Base-by-base conservation (phyloP, 768 basidiomycete genomes). In the Filobasidium floriforme region DNA sequence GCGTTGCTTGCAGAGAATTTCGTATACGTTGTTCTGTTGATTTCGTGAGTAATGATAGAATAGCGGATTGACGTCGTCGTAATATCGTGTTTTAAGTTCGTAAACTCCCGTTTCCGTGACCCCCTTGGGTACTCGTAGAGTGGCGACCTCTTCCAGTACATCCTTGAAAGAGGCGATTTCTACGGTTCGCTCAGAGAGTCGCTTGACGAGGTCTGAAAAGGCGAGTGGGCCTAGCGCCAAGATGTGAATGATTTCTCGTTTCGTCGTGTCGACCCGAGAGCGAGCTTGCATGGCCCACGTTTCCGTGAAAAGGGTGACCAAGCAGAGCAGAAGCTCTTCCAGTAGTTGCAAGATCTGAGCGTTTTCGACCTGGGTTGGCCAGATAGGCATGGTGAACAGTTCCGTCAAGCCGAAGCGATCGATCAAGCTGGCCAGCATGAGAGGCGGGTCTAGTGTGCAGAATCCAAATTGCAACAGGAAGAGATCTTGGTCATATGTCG, bases 31-130 rank as follows among this genome's bases (percentile, higher is more conserved):
- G 72, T 94, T 90, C 46, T 92, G 84, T 71, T 90, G 87, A 80
- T 98, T 98, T 46, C 93, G 84, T 18, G 90, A 88, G 76, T 96
- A 97, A 75, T 97, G 93, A 74, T 88, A 89, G 81, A 93, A 96
- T 80, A 92, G 96, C 0, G 93, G 92, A 72, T 97, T 89, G 69
- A 97, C 88, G 69, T 96, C 89, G 68, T 87, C 88, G 76, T 85
- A 92, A 22, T 81, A 82, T 71, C 88, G 89, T 55, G 90, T 86
- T 75, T 87, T 88, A 62, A 98, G 84, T 68, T 92, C 87, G 79
- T 97, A 98, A n/a, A 85, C 80, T 0, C 96, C 94, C 0, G 83
- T 83, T 70, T 94, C 92, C 1, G 86, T 81, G 0, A 85, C 85
- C 15, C 77, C 69, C 73, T 90, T 90, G 0, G 94, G 93, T 1